Conservation (phyloP, 2,329 filamentous ascomycete genomes). For the Metarhizium guizhouense region DNA sequence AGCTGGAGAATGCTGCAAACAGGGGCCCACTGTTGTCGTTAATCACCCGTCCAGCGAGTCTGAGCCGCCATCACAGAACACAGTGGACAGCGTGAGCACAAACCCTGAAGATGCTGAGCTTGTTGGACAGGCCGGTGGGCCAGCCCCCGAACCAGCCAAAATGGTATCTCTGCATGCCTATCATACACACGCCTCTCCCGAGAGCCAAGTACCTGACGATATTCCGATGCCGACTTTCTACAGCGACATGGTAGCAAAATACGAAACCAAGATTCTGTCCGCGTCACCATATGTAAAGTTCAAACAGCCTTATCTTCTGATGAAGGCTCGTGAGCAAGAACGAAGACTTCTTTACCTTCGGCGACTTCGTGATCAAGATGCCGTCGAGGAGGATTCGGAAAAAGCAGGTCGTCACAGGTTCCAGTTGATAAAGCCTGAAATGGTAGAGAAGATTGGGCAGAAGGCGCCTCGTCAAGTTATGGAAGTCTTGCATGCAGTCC, state of each 20-base stretch:
- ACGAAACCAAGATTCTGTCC: constrained; percentile 86
- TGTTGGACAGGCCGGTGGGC: constrained; percentile 14
- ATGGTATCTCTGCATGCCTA: constrained; percentile 31
- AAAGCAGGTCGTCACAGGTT: constrained; percentile 64
- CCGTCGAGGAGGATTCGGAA: constrained; percentile 51
- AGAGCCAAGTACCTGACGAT: constrained; percentile 62
- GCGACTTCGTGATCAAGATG: constrained; percentile 69
- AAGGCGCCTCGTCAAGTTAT: constrained; percentile 79
- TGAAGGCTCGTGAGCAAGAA: constrained; percentile 87
- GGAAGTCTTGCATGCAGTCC: constrained; percentile 88
- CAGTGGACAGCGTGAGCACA: constrained; percentile 19
- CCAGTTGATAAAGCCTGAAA: constrained; percentile 85
- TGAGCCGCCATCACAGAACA: constrained; percentile 25
- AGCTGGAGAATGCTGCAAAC: constrained; percentile 19
- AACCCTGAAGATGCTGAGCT: constrained; percentile 20
- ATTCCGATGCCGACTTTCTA: constrained; percentile 86
- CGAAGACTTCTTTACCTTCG: constrained; percentile 74
- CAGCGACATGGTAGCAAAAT: constrained; percentile 87
- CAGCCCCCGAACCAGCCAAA: constrained; percentile 17
- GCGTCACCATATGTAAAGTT: constrained; percentile 96
- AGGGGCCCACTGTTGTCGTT: constrained; percentile 21
- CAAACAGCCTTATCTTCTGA: constrained; percentile 83
- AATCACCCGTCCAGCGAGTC: constrained; percentile 29
- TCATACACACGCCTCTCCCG: constrained; percentile 34
- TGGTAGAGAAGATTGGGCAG: constrained; percentile 79